Conservation (phyloP, 2,329 filamentous ascomycete genomes). For the Botrytis fragariae region DNA sequence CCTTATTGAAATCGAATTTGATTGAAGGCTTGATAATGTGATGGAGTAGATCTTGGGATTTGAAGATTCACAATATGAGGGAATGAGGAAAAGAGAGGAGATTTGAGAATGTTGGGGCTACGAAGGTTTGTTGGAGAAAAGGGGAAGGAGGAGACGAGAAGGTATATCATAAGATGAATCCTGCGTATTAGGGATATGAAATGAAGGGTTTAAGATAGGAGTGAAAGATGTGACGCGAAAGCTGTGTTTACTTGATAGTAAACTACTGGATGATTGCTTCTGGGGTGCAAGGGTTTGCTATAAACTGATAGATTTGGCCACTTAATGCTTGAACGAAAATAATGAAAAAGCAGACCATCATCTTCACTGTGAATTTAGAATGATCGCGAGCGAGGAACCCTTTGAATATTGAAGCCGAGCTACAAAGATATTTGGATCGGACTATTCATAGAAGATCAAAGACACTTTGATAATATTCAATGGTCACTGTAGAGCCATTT, state of each 20-base stretch:
- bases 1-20: not conserved
- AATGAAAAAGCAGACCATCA: not conserved
- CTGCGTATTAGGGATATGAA: accelerated
- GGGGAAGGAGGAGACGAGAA: not conserved
- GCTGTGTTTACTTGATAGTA: not conserved
- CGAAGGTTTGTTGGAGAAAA: not conserved
- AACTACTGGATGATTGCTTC: not conserved
- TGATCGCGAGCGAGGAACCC: too few relatives aligned
- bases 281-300: not conserved
- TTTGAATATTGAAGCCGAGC: not conserved
- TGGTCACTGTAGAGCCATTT: not conserved
- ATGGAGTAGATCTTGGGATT: not conserved
- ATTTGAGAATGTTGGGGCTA: not conserved
- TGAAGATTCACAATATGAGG: not conserved
- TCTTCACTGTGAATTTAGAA: not conserved
- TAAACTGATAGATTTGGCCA: not conserved
- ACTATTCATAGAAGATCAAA: not conserved
- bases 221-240: not conserved
- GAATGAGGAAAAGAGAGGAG: not conserved
- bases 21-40: not conserved
- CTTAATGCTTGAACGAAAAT: not conserved
- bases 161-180: not conserved
- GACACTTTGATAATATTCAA: not conserved
- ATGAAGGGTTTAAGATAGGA: not conserved
- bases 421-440: not conserved